Evolutionary conservation across 2,329 filamentous ascomycete species (phyloP).

Genomic region (Pestalotiopsis sp.): DNA sequence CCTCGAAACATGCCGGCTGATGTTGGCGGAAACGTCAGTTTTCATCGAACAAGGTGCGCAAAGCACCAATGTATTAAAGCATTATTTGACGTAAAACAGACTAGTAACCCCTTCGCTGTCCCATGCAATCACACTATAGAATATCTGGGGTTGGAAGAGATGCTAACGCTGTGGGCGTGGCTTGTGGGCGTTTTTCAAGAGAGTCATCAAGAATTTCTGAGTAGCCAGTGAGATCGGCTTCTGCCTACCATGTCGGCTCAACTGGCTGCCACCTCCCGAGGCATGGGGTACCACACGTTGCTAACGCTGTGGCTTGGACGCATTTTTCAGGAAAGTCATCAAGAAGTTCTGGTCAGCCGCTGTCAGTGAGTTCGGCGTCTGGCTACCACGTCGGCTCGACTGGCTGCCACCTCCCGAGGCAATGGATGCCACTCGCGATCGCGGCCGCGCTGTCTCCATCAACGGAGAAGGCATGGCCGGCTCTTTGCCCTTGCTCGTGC

Average conservation of each 20-base stretch:
- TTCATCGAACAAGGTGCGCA: not conserved
- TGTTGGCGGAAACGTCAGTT: not conserved
- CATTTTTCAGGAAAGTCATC: conserved; percentile 70
- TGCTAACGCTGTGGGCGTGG: not conserved
- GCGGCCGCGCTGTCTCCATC: conserved; percentile 22
- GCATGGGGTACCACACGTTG: conserved; percentile 44
- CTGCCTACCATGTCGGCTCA: conserved; percentile 42
- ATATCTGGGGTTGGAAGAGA: not conserved
- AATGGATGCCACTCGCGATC: conserved; percentile 46
- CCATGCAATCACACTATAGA: not conserved
- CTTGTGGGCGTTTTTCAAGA: conserved; percentile 62
- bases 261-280: conserved; percentile 37
- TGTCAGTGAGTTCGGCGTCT: conserved; percentile 56
- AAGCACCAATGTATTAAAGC: not conserved
- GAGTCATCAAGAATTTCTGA: conserved; percentile 75
- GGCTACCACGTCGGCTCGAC: conserved; percentile 44
- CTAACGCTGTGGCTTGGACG: conserved; percentile 35
- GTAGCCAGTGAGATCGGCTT: conserved; percentile 68
- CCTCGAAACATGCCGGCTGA: not conserved
- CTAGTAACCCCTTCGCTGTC: not conserved
- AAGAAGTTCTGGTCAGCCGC: conserved; percentile 77
- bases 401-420: conserved; percentile 39
- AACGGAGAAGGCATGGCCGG: conserved; percentile 21
- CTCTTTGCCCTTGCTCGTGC: conserved; percentile 29
- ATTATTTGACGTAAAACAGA: not conserved